Conservation (phyloP, 2,329 filamentous ascomycete species). For the Podosphaera fusca region DNA sequence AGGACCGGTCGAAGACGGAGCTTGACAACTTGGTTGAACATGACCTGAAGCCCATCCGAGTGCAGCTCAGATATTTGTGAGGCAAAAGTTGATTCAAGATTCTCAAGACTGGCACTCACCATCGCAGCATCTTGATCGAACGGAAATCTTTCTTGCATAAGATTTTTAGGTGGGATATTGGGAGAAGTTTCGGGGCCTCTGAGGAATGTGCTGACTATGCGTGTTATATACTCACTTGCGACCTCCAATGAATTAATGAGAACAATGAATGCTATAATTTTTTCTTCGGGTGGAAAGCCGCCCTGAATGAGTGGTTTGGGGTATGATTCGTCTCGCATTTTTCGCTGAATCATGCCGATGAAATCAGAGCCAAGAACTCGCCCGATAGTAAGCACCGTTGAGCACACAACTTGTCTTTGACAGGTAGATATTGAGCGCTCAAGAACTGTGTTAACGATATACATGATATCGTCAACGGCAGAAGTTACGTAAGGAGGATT, state of each 20-base stretch:
- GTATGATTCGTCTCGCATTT: constrained; percentile 92
- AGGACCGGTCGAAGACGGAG: constrained; percentile 65
- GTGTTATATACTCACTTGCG: constrained; percentile 69
- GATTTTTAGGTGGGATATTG: constrained; percentile 13
- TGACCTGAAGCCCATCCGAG: constrained; percentile 60
- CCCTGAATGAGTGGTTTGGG: constrained; percentile 60
- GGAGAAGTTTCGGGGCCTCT: constrained; percentile 21
- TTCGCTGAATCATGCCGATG: constrained; percentile 87
- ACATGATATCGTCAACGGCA: constrained; percentile 97
- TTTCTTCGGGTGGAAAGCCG: constrained; percentile 65
- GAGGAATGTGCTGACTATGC: constrained; percentile 55
- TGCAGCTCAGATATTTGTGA: constrained; percentile 63
- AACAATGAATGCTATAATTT: constrained; percentile 71
- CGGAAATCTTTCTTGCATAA: constrained; percentile 47
- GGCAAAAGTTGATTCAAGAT: constrained; percentile 49
- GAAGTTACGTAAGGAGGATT: constrained; percentile 83
- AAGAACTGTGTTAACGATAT: constrained; percentile 83
- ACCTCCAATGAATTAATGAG: constrained; percentile 91
- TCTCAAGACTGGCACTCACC: constrained; percentile 43
- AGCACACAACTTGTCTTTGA: constrained; percentile 54
- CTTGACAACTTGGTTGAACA: constrained; percentile 74
- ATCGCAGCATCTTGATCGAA: constrained; percentile 52
- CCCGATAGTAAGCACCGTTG: constrained; percentile 54
- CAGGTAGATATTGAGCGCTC: constrained; percentile 72
- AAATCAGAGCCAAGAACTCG: constrained; percentile 75